Base-by-base conservation (phyloP, 169 alveolate species). In the Neospora caninum region DNA sequence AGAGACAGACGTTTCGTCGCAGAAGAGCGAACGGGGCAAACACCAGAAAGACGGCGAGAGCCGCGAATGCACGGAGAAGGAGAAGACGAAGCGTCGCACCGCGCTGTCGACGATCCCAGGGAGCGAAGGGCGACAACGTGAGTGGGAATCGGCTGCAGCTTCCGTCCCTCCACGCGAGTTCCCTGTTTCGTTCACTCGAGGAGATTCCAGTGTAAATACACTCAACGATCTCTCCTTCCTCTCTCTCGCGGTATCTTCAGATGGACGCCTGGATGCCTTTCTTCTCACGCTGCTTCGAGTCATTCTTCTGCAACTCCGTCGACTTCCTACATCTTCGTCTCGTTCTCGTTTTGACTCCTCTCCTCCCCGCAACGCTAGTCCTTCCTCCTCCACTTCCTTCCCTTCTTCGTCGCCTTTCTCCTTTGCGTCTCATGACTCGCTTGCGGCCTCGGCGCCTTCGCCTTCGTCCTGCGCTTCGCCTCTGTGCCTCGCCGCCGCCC, bases 261-360 rank as follows among this genome's bases (percentile, higher is more conserved):
- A 38, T 43, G 45, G 86, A 10, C 86, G 86, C 1, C 27, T 78
- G 45, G 86, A 78, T 78, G 86, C 86, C 10, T 78, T 78, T 78
- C 86, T 78, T n/a, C 39, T 78, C 49, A 36, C 49, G 4, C 45
- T 78, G 27, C 10, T 78, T 36, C 49, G 45, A 10, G 86, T 78
- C 27, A 10, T 78, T 36, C 39, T 38, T 20, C 45, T 38, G 39
- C 86, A 78, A 25, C 86, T 78, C 1, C 42, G n/a, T 22, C 86
- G 45, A 6, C 73, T 64, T 16, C 73, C 73, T 22, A 29, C 73
- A 1, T 4, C 73, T 64, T 27, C 73, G 16, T 27, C 31, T 64
- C 73, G n/a, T 27, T 6, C 0, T 27, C 73, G 31, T 27, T 64
- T 29, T 64, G 73, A 9, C 7, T 64, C 73, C 20, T 22, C 84